A percentile compares a stretch with the other conserved stretches of the same genome.
phyloP scores from a whole-genome alignment of 2,329 filamentous ascomycete species.

The Penicillium griseofulvum region DNA sequence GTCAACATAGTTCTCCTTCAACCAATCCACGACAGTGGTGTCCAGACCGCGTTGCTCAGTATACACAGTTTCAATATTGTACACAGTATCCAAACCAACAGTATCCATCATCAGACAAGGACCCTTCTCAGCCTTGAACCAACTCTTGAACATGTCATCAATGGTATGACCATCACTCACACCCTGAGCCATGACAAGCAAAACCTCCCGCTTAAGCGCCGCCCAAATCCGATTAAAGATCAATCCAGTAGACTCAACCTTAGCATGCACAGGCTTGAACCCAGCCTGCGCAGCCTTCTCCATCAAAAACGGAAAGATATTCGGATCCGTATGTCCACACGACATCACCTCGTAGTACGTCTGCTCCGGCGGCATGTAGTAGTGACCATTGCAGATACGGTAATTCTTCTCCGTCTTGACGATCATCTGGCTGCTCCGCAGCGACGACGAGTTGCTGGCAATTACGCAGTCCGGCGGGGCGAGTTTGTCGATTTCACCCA shows the following conservation, averaged over 20 bases:
- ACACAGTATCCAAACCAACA: conserved; percentile 24
- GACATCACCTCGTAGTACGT: conserved; percentile 19
- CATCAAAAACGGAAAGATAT: conserved; percentile 19
- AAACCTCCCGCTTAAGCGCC: conserved; percentile 17
- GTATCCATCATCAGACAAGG: conserved; percentile 25
- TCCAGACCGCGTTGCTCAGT: conserved; percentile 6
- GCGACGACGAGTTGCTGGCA: conserved; percentile 19
- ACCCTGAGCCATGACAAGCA: conserved; percentile 18
- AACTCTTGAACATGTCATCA: conserved; percentile 23
- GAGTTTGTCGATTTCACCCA: conserved; percentile 12
- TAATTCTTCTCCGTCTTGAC: conserved; percentile 18
- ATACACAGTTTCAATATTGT: conserved; percentile 21
- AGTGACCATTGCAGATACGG: conserved; percentile 22
- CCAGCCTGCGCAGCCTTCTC: conserved; percentile 16
- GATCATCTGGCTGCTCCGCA: conserved; percentile 20
- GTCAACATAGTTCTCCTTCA: conserved; percentile 19
- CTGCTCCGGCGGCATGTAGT: conserved; percentile 24
- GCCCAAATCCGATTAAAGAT: conserved; percentile 23
- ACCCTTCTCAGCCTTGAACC: conserved; percentile 20
- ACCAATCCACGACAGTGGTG: conserved; percentile 15
- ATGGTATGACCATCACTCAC: conserved; percentile 18
- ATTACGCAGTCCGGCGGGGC: conserved; percentile 16
- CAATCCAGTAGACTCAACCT: conserved; percentile 16
- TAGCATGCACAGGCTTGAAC: conserved; percentile 16
- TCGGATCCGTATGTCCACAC: conserved; percentile 18